phyloP scores from a whole-genome alignment of 495 filamentous ascomycete species.

The Cercophora sp. region DNA sequence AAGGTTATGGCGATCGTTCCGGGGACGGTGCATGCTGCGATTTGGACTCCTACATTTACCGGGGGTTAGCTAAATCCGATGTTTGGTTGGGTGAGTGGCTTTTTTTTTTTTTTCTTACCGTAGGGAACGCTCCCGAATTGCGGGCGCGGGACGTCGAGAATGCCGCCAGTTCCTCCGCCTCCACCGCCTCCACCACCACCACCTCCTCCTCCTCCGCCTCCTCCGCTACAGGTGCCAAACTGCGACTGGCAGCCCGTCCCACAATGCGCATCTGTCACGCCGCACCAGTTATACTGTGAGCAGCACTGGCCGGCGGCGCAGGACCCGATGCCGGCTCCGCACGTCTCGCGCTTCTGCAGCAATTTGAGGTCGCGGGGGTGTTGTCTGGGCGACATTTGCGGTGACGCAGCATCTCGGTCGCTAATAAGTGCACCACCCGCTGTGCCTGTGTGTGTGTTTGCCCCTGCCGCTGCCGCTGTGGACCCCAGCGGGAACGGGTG shows the following conservation, averaged over 20 bases:
- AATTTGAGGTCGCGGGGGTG: not conserved
- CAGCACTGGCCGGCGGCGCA: conserved; percentile 6
- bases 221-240: conserved; percentile 2
- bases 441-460: no score
- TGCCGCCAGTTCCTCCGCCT: not conserved
- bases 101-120: no score
- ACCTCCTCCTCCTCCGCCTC: not conserved
- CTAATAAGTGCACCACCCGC: no score
- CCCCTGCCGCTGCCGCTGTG: no score
- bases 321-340: conserved; percentile 7
- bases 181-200: not conserved
- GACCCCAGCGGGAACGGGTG: no score
- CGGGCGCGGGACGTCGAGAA: not conserved
- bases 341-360: conserved; percentile 5
- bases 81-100: no score
- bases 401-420: no score
- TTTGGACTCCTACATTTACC: not conserved
- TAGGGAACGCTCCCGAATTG: conserved; percentile 1
- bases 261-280: conserved; percentile 2
- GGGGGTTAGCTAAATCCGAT: no score
- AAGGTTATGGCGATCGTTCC: conserved; percentile 31
- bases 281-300: conserved; percentile 9
- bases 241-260: conserved; percentile 5
- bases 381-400: no score
- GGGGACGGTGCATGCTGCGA: conserved; percentile 53